A percentile compares a stretch with the other conserved stretches of the same genome.
Conservation (phyloP, 2,329 filamentous ascomycete species). For the Trichocomaceae sp. region DNA sequence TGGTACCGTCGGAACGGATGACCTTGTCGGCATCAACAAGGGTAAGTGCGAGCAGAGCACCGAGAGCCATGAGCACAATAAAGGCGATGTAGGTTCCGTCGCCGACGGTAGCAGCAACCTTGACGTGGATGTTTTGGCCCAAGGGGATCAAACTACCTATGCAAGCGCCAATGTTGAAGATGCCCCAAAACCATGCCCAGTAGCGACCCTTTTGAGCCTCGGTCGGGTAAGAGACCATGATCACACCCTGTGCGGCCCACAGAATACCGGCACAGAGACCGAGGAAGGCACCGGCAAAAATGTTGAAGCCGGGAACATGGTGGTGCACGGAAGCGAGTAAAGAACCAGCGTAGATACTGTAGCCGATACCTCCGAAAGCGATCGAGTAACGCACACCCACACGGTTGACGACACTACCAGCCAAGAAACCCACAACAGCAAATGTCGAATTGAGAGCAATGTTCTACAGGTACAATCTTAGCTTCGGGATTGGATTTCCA, state of each 20-base stretch:
- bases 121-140: slow-evolving; percentile 15
- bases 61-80: slow-evolving; percentile 62
- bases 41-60: slow-evolving; percentile 56
- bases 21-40: slow-evolving; percentile 61
- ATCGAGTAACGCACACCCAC: slow-evolving; percentile 26
- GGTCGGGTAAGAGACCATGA: slow-evolving; percentile 65
- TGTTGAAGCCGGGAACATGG: slow-evolving; percentile 32
- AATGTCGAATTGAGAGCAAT: slow-evolving; percentile 61
- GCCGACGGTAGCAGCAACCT: slow-evolving; percentile 3
- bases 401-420: slow-evolving; percentile 35
- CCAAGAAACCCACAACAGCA: slow-evolving; percentile 51
- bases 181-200: slow-evolving; percentile 81
- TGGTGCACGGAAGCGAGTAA: slow-evolving; percentile 37
- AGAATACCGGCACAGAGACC: slow-evolving; percentile 36
- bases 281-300: slow-evolving; percentile 35
- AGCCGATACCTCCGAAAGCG: slow-evolving; percentile 27
- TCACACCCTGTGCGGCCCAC: slow-evolving; percentile 36
- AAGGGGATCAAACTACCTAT: slow-evolving; percentile 55
- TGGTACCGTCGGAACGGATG: slow-evolving; percentile 62
- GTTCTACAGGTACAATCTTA: no score
- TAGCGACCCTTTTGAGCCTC: slow-evolving; percentile 73
- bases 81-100: slow-evolving; percentile 70
- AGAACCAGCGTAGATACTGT: slow-evolving; percentile 32
- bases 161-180: slow-evolving; percentile 79
- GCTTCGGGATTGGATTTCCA: no score